Evolutionary conservation across 1,284 basidiomycete genomes (phyloP), one percentile per base, ranked within the genome.

Genomic region (Ustilago loliicola): DNA sequence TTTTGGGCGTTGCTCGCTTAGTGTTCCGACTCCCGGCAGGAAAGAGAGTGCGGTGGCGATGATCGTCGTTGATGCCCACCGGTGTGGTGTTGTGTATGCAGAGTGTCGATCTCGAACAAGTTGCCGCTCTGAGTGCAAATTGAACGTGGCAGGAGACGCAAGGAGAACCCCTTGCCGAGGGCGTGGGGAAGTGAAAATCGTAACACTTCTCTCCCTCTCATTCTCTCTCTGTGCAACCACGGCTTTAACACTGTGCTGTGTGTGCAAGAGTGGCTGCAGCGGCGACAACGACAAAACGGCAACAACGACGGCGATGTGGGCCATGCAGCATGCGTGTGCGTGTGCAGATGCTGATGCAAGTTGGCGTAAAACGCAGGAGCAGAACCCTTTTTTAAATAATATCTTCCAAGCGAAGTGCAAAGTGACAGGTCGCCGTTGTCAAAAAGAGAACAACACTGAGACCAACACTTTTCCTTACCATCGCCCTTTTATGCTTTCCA

Each of bases 391-490:
- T 32, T 51, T 36, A 19, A 25, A 19, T 42, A 5, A 42, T 7
- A 19, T 21, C 15, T 57, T 57, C 27, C 21, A 21, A 25, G 53
- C 36, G 34, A 21, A 19, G 5, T 13, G 11, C 19, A 21, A 32
- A 32, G 51, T 59, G 61, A 64, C 61, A 62, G 60, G 66, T 63
- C 55, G n/a, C 25, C 25, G 29, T 13, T 5, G 11, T 7, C 15
- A 30, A 23, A 32, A 52, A 34, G 27, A 71, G 63, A 72, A 45
- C 63, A 72, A 72, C 70, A 66, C 60, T 66, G 70, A 66, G 61
- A 72, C 58, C 58, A 62, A 66, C 59, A 66, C 69, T 55, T 40
- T 45, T 29, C 23, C 19, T 29, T 6, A 3, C 15, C 10, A 17
- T 19, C 25, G 30, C 34, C 17, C 10, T 29, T 34, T 29, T 3